Base-by-base conservation (phyloP, 768 basidiomycete species). In the Dentipellis fragilis region DNA sequence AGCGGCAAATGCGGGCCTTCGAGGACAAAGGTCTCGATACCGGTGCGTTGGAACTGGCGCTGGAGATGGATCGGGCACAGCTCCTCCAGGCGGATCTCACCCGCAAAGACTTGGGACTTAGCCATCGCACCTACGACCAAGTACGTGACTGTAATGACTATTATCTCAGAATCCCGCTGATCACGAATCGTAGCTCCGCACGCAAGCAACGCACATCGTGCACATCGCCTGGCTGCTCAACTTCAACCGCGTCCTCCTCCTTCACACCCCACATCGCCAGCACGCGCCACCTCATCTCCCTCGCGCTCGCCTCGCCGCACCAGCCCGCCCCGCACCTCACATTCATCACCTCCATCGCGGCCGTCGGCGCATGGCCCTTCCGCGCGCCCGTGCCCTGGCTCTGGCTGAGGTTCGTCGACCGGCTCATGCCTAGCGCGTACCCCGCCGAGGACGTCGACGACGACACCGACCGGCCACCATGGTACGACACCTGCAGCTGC, bases 401-500 rank as follows among this genome's bases (percentile, higher is more conserved):
- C 42, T 38, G 38, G 54, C 52, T 29, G 58, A 52, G n/a, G 61
- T 55, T 9, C 56, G 52, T 8, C 52, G 39, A 22, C 47, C 55
- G 21, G 53, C 54, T 48, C 51, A 52, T 21, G 10, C 59, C 52
- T 38, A 64, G 59, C 9, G 60, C 40, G n/a, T 57, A 67, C 52
- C 60, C 57, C 23, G 56, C 39, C 10, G 63, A 57, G 57, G 58
- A 37, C 49, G 57, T 54, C 58, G 62, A 60, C n/a, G 63, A 59
- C 4, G 51, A 34, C 3, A 48, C 56, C 2, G 56, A 38, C 5
- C 57, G 52, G 16, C 61, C 54, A 14, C 40, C 54, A 37, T 56
- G 56, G 50, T 53, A 63, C 1, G 68, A 64, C 5, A 54, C 63
- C 52, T 58, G 65, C 22, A 69, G 67, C 42, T 70, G 67, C 34